A percentile compares a stretch with the other conserved stretches of the same genome.
Conservation (phyloP, 2,329 filamentous ascomycete genomes). For the Ophiocordyceps unilateralis region DNA sequence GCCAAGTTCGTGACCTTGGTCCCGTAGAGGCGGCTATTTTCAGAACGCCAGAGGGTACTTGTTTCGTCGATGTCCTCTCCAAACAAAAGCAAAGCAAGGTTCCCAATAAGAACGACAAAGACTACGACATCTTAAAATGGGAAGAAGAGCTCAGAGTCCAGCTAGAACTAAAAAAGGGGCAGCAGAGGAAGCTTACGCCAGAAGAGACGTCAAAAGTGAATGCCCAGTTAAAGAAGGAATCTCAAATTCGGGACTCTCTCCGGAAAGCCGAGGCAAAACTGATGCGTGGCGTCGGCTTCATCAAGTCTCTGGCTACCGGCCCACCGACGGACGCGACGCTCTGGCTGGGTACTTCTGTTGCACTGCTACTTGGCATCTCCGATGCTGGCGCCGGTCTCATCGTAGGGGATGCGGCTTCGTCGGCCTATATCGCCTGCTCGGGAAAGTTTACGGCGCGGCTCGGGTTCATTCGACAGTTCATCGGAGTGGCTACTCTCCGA, state of each 20-base stretch:
- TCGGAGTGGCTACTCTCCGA: slow-evolving; percentile 74
- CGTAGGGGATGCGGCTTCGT: slow-evolving; percentile 61
- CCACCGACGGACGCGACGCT: slow-evolving; percentile 76
- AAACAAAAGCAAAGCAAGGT: slow-evolving; percentile 56
- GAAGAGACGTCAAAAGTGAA: slow-evolving; percentile 87
- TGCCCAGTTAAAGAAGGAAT: slow-evolving; percentile 76
- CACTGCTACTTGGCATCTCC: slow-evolving; percentile 55
- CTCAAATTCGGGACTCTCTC: slow-evolving; percentile 59
- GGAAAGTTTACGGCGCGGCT: slow-evolving; percentile 58
- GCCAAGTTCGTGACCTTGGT: slow-evolving; percentile 54
- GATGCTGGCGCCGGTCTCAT: slow-evolving; percentile 67
- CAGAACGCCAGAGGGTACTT: slow-evolving; percentile 71
- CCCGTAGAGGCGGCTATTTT: slow-evolving; percentile 87
- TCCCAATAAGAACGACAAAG: slow-evolving; percentile 79
- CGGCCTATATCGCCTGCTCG: slow-evolving; percentile 65
- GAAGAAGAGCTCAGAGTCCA: slow-evolving; percentile 80
- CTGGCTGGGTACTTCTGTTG: slow-evolving; percentile 76
- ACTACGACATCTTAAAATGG: slow-evolving; percentile 94
- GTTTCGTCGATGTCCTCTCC: slow-evolving; percentile 79
- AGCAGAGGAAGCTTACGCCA: slow-evolving; percentile 73
- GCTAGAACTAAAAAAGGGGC: slow-evolving; percentile 82
- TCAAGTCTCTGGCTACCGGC: slow-evolving; percentile 64
- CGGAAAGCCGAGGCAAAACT: slow-evolving; percentile 52
- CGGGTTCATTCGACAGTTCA: slow-evolving; percentile 60
- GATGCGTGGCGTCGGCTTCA: slow-evolving; percentile 69